Base-by-base conservation (phyloP, 257 asterid species). In the Nicotiana otophora region DNA sequence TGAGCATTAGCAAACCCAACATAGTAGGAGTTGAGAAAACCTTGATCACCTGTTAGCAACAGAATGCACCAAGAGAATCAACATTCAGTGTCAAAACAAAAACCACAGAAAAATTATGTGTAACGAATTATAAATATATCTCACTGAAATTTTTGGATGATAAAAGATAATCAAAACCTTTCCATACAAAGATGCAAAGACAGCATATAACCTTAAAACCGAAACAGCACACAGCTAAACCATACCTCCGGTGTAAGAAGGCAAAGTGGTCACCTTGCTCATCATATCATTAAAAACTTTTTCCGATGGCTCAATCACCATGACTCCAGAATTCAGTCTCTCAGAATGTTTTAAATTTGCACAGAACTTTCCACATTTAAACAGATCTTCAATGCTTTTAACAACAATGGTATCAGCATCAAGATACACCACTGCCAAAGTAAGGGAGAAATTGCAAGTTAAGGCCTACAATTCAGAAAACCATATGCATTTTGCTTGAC, bases 381-480 rank as follows among this genome's bases (percentile, higher is more conserved):
- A 78, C 53, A 78, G 69, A 78, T 57, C 82, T 58, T 78, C 68
- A 77, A 96, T 90, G 89, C 88, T 92, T 94, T 96, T 96, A 70
- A 96, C 97, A 58, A 96, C 99, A 58, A 96, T 91, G 15, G 98
- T 96, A 93, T 96, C 99, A 85, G 99, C 99, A 83, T 96, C 99
- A 85, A 96, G 82, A 78, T 78, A 78, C 53, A 57, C 82, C 82
- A 78, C 82, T 78, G 82, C 69, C 55, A 78, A 58, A 78, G 57
- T 74, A 81, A 55, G 33, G 68, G 75, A 57, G 69, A 58, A 58
- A 78, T 31, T 15, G 55, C 30, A 57, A 78, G 69, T 48, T 48
- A 46, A 48, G 62, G 61, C 33, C 79, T 48, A 74, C 42, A 33
- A 36, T 16, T 19, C 82, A 78, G 14, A 17, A 70, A 57, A 57